Base-by-base conservation (phyloP, 805 yeast genomes). In the Teunomyces funiuensis region DNA sequence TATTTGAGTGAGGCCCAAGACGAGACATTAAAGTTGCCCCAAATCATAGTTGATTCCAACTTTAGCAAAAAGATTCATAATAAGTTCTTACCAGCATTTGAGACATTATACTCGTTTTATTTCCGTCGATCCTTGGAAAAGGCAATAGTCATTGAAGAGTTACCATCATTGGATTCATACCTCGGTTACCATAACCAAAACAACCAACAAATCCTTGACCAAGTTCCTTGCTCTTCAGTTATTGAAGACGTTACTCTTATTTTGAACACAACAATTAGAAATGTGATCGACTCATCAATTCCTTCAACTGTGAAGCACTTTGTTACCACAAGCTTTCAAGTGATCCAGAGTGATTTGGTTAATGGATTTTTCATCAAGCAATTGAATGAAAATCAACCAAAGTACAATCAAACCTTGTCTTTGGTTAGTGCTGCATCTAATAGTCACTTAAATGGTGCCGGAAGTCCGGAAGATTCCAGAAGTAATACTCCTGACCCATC, bases 211-310 rank as follows among this genome's bases (percentile, higher is more conserved):
- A 33, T 16, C 6, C 19, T 26, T n/a, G 81, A 77, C 29, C 81
- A 75, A 22, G 70, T 82, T 4, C 91, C 90, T 2, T 78, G 85
- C 4, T 80, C 95, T 0, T 88, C 97, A 0, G 82, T 88, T 16
- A 80, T 90, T 17, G 99, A 93, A 53, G 99, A 93, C 58, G 66
- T 87, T 25, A 76, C 88, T 19, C 71, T 88, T 51, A 79, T 89
- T 6, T 65, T 90, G 33, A 85, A 87, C 53, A 78, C 81, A 27
- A 73, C 85, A 13, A 59, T 89, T 26, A 66, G 80, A 17, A 84
- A 83, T 44, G 71, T 82, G 1, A 68, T 89, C 9, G 83, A 85
- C 33, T 77, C 95, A 0, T 95, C 95, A 0, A 85, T 86, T 45
- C 65, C 66, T 40, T 54, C 71, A 5, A 69, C 82, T 0, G 76